Evolutionary conservation across 257 asterid genomes (phyloP).

Genomic region (Eustoma russellianum): DNA sequence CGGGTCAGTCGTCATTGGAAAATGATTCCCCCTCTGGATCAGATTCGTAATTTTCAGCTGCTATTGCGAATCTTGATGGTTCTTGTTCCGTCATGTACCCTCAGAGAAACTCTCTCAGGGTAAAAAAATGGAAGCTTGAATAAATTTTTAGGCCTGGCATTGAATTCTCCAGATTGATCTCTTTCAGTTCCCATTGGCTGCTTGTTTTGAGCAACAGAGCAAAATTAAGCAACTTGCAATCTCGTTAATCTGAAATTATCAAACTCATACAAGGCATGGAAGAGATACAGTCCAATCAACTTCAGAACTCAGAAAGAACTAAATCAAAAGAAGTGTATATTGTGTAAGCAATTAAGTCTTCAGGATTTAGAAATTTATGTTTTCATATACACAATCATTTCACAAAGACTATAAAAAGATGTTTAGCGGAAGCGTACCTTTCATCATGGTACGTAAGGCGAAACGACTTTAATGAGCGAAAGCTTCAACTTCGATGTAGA

Average conservation of each 20-base stretch:
- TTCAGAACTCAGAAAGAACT: too few species aligned
- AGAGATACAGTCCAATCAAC: background rate
- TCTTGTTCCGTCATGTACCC: constrained; percentile 24
- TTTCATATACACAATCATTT: too few species aligned
- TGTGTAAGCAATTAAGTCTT: too few species aligned
- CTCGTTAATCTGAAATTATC: background rate
- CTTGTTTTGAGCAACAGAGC: constrained; percentile 8
- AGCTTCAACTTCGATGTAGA: too few species aligned
- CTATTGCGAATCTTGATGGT: constrained; percentile 15
- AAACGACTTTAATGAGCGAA: too few species aligned
- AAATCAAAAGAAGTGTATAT: too few species aligned
- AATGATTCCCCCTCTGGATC: constrained; percentile 20
- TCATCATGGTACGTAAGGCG: too few species aligned
- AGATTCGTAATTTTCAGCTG: constrained; percentile 11
- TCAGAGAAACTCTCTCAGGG: constrained; percentile 58
- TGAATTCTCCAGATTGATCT: constrained; percentile 38
- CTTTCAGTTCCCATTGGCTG: constrained; percentile 74
- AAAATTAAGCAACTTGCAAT: background rate
- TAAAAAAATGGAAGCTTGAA: constrained; percentile 49
- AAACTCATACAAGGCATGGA: constrained; percentile 1
- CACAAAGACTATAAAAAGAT: too few species aligned
- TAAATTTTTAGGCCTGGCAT: constrained; percentile 17
- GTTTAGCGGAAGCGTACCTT: too few species aligned
- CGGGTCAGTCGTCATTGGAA: constrained; percentile 20
- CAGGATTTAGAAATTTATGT: too few species aligned